Conservation (phyloP, 225 moss, liverwort and hornwort genomes). For the Takakia lepidozioides region DNA sequence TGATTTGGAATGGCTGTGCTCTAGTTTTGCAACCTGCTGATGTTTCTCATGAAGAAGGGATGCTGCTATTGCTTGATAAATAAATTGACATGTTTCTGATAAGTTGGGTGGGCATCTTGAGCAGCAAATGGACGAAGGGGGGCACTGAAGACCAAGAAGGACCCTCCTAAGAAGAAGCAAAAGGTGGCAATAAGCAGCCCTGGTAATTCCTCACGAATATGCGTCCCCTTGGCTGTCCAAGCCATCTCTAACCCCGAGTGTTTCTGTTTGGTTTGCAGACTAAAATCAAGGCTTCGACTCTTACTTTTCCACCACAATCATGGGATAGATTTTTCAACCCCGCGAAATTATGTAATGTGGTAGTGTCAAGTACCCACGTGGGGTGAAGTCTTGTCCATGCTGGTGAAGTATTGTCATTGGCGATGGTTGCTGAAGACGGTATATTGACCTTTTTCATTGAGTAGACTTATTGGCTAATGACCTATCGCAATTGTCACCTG, state of each 20-base stretch:
- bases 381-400: too few relatives aligned
- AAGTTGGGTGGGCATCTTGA: conserved; percentile 15
- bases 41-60: too few relatives aligned
- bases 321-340: neutral
- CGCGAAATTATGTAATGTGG: too few relatives aligned
- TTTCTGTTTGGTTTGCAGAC: conserved; percentile 35
- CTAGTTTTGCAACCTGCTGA: too few relatives aligned
- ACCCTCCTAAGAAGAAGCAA: conserved; percentile 78
- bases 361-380: conserved; percentile 30
- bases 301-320: conserved; percentile 21
- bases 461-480: too few relatives aligned
- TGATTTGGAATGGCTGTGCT: too few relatives aligned
- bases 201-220: conserved; percentile 42
- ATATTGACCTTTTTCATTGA: neutral
- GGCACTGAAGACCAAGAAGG: conserved; percentile 63
- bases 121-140: conserved; percentile 74
- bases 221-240: conserved; percentile 7
- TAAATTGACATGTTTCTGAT: too few relatives aligned
- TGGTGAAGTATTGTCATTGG: too few relatives aligned
- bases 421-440: too few relatives aligned
- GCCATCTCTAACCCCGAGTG: conserved; percentile 19
- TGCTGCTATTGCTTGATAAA: too few relatives aligned
- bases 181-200: conserved; percentile 43
- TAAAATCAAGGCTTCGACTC: conserved; percentile 19
- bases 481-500: too few relatives aligned